phyloP scores from a whole-genome alignment of 306 rosid genomes.

The Quercus alba region DNA sequence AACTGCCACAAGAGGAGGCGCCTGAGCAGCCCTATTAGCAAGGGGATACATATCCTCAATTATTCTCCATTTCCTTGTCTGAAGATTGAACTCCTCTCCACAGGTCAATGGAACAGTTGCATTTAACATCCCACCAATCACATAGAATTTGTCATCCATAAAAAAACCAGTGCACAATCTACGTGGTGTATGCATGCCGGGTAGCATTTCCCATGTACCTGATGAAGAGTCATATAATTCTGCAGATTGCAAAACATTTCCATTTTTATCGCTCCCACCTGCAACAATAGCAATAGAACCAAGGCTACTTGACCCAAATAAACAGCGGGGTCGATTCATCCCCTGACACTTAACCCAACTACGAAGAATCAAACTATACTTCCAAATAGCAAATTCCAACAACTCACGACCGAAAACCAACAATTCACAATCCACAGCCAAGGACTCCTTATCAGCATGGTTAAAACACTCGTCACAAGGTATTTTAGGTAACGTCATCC shows the following conservation, averaged over 20 bases:
- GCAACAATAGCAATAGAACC: slow-evolving; percentile 85
- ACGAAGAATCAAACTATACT: slow-evolving; percentile 50
- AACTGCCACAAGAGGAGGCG: slow-evolving; percentile 96
- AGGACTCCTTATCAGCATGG: slow-evolving; percentile 90
- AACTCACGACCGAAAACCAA: slow-evolving; percentile 84
- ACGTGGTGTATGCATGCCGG: slow-evolving; percentile 80
- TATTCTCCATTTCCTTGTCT: slow-evolving; percentile 68
- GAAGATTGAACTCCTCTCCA: slow-evolving; percentile 85
- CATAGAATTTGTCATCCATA: slow-evolving; percentile 82
- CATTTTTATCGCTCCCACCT: slow-evolving; percentile 78
- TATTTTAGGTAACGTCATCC: slow-evolving; percentile 82
- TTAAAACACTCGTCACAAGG: slow-evolving; percentile 96
- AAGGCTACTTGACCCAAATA: slow-evolving; percentile 82
- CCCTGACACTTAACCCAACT: slow-evolving; percentile 76
- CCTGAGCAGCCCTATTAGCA: slow-evolving; percentile 74
- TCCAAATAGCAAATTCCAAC: slow-evolving; percentile 89
- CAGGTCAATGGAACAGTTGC: slow-evolving; percentile 71
- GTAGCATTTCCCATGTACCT: slow-evolving; percentile 71
- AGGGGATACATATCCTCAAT: slow-evolving; percentile 84
- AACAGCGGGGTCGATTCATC: slow-evolving; percentile 88
- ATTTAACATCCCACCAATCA: slow-evolving; percentile 91
- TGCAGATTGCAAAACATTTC: slow-evolving; percentile 66
- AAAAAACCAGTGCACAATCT: slow-evolving; percentile 90
- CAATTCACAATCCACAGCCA: slow-evolving; percentile 81
- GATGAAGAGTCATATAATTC: slow-evolving; percentile 73